Evolutionary conservation across 345 rosid genomes (phyloP), one percentile per base, ranked within the genome.

Genomic region (Syzygium oleosum): DNA sequence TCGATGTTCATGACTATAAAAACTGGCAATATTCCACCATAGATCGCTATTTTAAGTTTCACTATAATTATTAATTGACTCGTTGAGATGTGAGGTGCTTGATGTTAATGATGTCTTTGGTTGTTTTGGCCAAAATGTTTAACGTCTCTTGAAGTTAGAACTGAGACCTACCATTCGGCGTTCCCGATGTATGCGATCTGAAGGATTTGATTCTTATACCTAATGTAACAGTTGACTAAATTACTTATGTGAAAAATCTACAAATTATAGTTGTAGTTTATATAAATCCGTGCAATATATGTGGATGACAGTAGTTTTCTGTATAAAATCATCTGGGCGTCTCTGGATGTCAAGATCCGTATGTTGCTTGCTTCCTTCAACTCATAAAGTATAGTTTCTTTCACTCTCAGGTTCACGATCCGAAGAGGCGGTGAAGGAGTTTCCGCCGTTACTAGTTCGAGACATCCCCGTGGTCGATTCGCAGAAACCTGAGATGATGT

Each of bases 371-470:
- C 73, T n/a, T 63, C 73, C 38, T 63, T 63, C 73, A 63, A n/a
- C 38, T n/a, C 73, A 12, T 12, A n/a, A 63, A 63, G 1, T 63
- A n/a, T n/a, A 63, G 77, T 29, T 29, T 3, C 38, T 12, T 29
- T 31, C 3, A 55, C 58, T 58, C 41, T 38, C 73, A 92, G 97
- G 91, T 49, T 90, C 91, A 53, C 89, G 85, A 73, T 79, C 86
- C 53, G 95, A 94, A 58, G 88, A 87, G 61, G 88, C 78, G 21
- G 89, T 93, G n/a, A 73, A 77, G 58, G 96, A 91, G 86, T 85
- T 91, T 84, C 93, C 93, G 73, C 90, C 91, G 13, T 84, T 92
- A 53, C 91, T 88, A 88, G 90, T 91, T 52, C 89, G 93, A 85
- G 96, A 93, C 91, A 56, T 93, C 85, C 91, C 92, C 2, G 38